Base-by-base conservation (phyloP, 2,329 filamentous ascomycete species). In the Cladosporium phlei region DNA sequence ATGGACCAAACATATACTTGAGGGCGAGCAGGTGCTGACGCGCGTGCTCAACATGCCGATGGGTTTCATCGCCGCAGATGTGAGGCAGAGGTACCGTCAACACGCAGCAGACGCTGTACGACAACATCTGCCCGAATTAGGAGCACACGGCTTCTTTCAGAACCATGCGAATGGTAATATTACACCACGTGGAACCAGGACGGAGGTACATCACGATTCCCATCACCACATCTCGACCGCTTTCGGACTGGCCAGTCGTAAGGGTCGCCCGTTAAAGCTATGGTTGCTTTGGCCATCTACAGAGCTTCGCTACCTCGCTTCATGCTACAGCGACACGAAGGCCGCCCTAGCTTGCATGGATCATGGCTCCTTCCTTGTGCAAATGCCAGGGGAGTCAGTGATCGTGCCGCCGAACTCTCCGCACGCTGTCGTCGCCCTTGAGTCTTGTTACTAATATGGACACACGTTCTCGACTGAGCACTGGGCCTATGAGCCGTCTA, bases 261-360 rank as follows among this genome's bases (percentile, higher is more conserved):
- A 20, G 24, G 17, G 28, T 8, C 30, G 22, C 30, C 39, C 46
- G 16, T 25, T 38, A 14, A 44, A 48, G 30, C 33, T 48, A 14
- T 48, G 46, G 46, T 33, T 48, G n/a, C 30, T 44, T n/a, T 48
- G 46, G 46, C 46, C 46, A 37, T 48, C 46, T 22, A 48, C 46
- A 12, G 46, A 48, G 38, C 46, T 44, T 3, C 38, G 33, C 19
- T 38, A 48, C 32, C 39, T 44, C 11, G 30, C 30, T 19, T 17
- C 14, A 33, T 46, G 47, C 42, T 34, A 46, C 14, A 33, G 20
- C 29, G 19, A 39, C 20, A 49, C 47, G 22, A 35, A 39, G 24
- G 20, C 9, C 20, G 47, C 47, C 19, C 34, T 49, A 20, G 21
- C 6, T 17, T 16, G 11, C 12, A 38, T 38, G 35, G 14, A 38